Conservation (phyloP, 116 monocot species). For the Posidonia oceanica region DNA sequence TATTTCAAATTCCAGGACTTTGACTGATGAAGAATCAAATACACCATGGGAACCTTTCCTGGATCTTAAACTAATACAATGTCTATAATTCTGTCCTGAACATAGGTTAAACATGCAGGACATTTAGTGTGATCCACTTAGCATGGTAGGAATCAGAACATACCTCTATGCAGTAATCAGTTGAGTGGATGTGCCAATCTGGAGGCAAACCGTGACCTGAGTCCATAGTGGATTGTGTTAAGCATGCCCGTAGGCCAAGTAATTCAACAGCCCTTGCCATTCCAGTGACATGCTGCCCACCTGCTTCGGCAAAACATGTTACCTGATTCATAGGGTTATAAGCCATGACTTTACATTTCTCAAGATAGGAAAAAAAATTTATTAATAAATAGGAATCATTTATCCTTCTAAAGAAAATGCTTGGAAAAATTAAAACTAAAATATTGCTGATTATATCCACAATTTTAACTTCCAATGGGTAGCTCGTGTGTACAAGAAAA, state of each 20-base stretch:
- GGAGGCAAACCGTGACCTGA: constrained; percentile 67
- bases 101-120: neutral
- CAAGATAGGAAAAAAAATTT: neutral
- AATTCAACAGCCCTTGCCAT: constrained; percentile 80
- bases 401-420: no score
- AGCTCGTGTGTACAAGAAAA: no score
- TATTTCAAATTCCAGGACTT: no score
- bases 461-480: no score
- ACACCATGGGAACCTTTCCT: no score
- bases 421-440: no score
- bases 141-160: neutral
- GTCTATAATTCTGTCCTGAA: no score
- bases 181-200: constrained; percentile 44
- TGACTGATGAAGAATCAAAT: no score
- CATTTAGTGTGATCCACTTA: neutral
- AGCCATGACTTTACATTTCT: neutral
- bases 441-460: no score
- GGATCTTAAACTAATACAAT: no score
- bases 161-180: constrained; percentile 74
- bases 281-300: constrained; percentile 72
- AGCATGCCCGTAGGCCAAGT: constrained; percentile 70
- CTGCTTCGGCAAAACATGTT: constrained; percentile 94
- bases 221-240: constrained; percentile 85
- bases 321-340: constrained; percentile 36
- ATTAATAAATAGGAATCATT: no score